Evolutionary conservation across 495 filamentous ascomycete species (phyloP), one percentile per base, ranked within the genome.

Genomic region (Bryoglossum gracile): DNA sequence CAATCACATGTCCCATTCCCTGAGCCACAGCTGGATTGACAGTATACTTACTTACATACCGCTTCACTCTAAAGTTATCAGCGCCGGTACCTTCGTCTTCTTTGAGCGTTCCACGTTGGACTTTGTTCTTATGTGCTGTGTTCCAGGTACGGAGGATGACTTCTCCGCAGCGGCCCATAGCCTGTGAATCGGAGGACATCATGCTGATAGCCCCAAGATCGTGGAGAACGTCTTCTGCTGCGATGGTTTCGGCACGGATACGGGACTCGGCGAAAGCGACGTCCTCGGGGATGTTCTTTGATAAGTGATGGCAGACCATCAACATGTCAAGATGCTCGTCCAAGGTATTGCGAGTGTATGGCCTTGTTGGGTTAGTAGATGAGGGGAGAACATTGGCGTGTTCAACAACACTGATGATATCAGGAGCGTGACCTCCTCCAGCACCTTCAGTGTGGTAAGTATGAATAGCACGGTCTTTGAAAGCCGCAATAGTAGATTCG

Each of bases 271-370:
- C 92, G 57, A 98, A 98, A 1, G 89, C 87, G 13, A 97, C 86
- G 63, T 98, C 92, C 64, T 98, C 92, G 46, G 89, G 87, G 48
- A 96, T 96, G 61, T 94, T 81, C 66, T 84, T 88, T 38, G 79
- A 85, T 16, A 97, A 68, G 61, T 98, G 94, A 61, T 98, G 92
- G 76, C 92, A 98, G 21, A 94, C 87, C 92, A 97, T 97, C 26
- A 98, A 66, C 92, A 98, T 98, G 65, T 97, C 92, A 1, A 96
- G 78, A 67, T 98, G 92, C 68, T 98, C 92, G 52, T 96, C 92
- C 0, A 97, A 76, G 3, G 92, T 98, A 69, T 98, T 98, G 33
- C 70, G 65, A 8, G 92, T 98, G 69, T 83, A 97, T 3, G 92
- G 92, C 2, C 92, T 75, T 13, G 92, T 98, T 0, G 92, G 92